phyloP scores from a whole-genome alignment of 1,284 basidiomycete genomes.

The Coniferiporia sulphurascens region DNA sequence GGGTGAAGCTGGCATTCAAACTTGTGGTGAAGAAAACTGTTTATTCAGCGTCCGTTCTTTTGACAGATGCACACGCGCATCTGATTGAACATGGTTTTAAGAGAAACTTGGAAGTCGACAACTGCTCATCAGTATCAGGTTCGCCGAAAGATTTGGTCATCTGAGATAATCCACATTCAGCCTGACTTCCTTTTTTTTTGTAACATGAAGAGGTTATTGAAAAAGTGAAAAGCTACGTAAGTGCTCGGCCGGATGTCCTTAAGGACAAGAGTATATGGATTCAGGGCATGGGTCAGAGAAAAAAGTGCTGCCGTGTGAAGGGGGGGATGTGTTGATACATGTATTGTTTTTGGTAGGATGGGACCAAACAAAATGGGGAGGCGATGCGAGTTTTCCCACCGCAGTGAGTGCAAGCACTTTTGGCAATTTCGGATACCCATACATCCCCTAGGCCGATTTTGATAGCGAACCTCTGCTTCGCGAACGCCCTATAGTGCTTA shows the following conservation, averaged over 20 bases:
- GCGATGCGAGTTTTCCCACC: conserved; percentile 65
- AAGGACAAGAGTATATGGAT: conserved; percentile 64
- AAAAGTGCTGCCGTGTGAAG: neutral
- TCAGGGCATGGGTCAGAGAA: conserved; percentile 60
- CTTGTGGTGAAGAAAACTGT: neutral
- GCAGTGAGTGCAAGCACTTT: conserved; percentile 46
- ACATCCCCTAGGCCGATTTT: conserved; percentile 46
- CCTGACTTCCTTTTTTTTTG: neutral
- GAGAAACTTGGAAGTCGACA: conserved; percentile 58
- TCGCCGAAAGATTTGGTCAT: neutral
- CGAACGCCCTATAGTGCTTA: conserved; percentile 63
- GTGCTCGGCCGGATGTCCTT: conserved; percentile 48
- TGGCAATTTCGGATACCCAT: neutral
- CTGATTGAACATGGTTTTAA: conserved; percentile 67
- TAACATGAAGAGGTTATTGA: conserved; percentile 50
- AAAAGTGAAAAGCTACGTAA: conserved; percentile 59
- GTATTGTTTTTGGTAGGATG: conserved; percentile 36
- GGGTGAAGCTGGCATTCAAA: conserved; percentile 35
- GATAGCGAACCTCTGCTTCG: conserved; percentile 50
- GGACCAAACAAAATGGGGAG: conserved; percentile 80
- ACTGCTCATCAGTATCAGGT: conserved; percentile 59
- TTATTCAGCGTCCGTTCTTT: neutral
- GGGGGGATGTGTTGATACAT: neutral
- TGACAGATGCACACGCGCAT: conserved; percentile 76
- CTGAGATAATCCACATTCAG: neutral